Conservation (phyloP, 2,329 filamentous ascomycete genomes). For the Aspergillus sp. region DNA sequence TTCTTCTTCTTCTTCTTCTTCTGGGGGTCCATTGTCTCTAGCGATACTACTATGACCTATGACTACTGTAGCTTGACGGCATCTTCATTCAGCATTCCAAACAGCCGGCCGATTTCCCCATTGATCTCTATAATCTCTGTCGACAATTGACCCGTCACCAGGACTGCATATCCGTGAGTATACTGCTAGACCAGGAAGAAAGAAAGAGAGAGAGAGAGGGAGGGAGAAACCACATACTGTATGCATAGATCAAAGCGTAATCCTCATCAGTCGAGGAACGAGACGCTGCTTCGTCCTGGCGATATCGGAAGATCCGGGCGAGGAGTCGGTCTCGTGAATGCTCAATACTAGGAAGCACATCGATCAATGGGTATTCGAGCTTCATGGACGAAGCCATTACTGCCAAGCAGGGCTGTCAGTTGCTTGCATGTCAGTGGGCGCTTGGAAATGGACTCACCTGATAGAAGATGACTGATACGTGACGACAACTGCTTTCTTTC, state of each 20-base stretch:
- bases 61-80: slow-evolving; percentile 42
- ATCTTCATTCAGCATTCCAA: slow-evolving; percentile 55
- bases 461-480: slow-evolving; percentile 79
- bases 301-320: slow-evolving; percentile 79
- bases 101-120: slow-evolving; percentile 50
- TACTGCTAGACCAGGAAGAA: neutral
- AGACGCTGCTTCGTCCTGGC: slow-evolving; percentile 55
- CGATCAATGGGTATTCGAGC: slow-evolving; percentile 85
- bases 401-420: slow-evolving; percentile 27
- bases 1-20: too few species aligned
- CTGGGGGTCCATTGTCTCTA: too few species aligned
- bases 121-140: slow-evolving; percentile 48
- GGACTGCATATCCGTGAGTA: slow-evolving; percentile 33
- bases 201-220: neutral
- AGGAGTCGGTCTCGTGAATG: slow-evolving; percentile 73
- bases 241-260: slow-evolving; percentile 87
- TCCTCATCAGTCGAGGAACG: slow-evolving; percentile 50
- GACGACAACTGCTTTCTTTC: slow-evolving; percentile 77
- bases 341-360: slow-evolving; percentile 76
- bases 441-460: slow-evolving; percentile 36
- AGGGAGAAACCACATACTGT: slow-evolving; percentile 46
- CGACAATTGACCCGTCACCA: slow-evolving; percentile 55
- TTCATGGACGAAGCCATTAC: slow-evolving; percentile 91
- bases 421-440: slow-evolving; percentile 27
- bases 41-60: neutral